These are phyloP conservation scores for Beauveria pseudobassiana DNA, from an alignment of 2,329 filamentous ascomycete species.

Conservation along the genomic window DNA sequence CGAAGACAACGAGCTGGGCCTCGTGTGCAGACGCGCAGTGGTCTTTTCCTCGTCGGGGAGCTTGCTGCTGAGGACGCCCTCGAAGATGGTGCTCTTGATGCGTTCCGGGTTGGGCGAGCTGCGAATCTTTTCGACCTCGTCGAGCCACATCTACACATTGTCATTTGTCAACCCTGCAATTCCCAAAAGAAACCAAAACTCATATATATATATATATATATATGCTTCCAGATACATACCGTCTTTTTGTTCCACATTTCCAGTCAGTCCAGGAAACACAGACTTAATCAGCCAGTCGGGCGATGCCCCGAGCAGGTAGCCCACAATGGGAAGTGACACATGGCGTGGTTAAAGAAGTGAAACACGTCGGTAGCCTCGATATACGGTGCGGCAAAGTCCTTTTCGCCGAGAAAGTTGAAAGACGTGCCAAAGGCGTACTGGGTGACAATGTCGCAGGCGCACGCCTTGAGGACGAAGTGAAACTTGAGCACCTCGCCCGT, in stretches of 20 bases:
- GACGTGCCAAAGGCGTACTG: constrained; percentile 4
- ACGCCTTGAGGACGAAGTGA: neutral
- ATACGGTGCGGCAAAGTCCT: neutral
- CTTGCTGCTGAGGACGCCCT: constrained; percentile 3
- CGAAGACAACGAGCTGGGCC: constrained; percentile 5
- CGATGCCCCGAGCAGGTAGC: neutral
- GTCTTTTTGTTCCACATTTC: constrained; percentile 5
- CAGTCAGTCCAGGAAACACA: neutral
- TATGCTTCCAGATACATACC: neutral
- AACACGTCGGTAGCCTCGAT: constrained; percentile 2
- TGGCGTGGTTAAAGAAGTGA: constrained; percentile 4
- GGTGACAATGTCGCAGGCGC: constrained; percentile 6
- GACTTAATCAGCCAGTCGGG: constrained; percentile 1
- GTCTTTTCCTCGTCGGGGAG: constrained; percentile 9
- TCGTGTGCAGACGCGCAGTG: neutral
- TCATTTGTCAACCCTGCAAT: neutral
- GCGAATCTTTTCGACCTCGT: constrained; percentile 9
- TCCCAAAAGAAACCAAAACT: too few relatives aligned
- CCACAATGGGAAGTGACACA: constrained; percentile 1
- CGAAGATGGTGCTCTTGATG: constrained; percentile 9
- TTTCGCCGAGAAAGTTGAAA: constrained; percentile 1
- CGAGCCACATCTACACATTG: neutral
- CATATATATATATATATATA: too few relatives aligned
- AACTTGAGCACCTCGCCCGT: constrained; percentile 4
- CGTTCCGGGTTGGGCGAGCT: neutral